A percentile compares a stretch with the other conserved stretches of the same genome.
phyloP scores from a whole-genome alignment of 192 early-diverging fungal species.

The Cetraspora pellucida region DNA sequence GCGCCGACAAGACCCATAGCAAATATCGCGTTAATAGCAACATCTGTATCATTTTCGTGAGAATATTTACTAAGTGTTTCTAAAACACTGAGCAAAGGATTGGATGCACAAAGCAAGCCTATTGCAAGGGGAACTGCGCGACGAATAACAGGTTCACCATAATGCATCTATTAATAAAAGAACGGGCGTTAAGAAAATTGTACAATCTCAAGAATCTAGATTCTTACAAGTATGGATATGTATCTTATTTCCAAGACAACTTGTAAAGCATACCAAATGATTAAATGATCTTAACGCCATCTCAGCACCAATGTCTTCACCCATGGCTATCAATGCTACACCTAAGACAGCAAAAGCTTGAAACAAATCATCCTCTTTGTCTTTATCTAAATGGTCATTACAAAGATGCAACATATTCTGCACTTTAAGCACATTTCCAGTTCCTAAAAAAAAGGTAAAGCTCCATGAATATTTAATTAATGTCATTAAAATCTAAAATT shows the following conservation, averaged over 20 bases:
- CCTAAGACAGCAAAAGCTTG: constrained; percentile 97
- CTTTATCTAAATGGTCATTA: constrained; percentile 94
- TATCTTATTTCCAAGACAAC: background rate
- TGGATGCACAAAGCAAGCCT: constrained; percentile 93
- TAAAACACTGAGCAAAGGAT: constrained; percentile 88
- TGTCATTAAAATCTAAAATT: background rate
- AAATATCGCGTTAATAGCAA: constrained; percentile 95
- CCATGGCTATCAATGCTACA: constrained; percentile 94
- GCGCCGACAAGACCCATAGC: constrained; percentile 99
- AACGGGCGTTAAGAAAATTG: too few species aligned
- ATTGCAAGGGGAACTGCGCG: constrained; percentile 93
- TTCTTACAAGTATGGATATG: too few species aligned
- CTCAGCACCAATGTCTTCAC: constrained; percentile 94
- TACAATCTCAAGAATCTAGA: too few species aligned
- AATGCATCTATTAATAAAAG: constrained; percentile 78
- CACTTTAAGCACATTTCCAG: constrained; percentile 95
- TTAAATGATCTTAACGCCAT: constrained; percentile 96
- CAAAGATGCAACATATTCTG: constrained; percentile 96
- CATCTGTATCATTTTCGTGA: constrained; percentile 96
- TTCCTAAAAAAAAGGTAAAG: constrained; percentile 45
- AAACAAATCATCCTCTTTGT: constrained; percentile 74
- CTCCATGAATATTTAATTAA: background rate
- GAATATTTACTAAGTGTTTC: constrained; percentile 98
- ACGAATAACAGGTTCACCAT: constrained; percentile 94
- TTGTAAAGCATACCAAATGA: constrained; percentile 68